phyloP scores from a whole-genome alignment of 805 yeast species.

The Jamesozyma spencerorum region DNA sequence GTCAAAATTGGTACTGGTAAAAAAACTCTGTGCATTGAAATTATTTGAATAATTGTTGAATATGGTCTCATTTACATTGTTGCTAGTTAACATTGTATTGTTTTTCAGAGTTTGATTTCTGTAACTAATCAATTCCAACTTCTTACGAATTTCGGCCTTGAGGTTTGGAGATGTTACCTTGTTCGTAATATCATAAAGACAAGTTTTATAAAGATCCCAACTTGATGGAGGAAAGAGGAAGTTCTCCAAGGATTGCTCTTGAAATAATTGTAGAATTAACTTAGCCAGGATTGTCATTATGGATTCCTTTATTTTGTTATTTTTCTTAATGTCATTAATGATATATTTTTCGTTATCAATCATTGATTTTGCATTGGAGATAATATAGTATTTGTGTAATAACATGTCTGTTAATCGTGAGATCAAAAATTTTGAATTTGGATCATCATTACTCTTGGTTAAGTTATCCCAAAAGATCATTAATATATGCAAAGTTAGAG shows the following conservation, averaged over 20 bases:
- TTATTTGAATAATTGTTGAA: no score
- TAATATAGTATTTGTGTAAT: slow-evolving; percentile 38
- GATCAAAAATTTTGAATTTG: slow-evolving; percentile 33
- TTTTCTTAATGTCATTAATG: slow-evolving; percentile 31
- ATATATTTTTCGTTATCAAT: slow-evolving; percentile 31
- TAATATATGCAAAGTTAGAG: slow-evolving; percentile 43
- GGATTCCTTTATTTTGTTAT: slow-evolving; percentile 25
- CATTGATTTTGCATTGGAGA: slow-evolving; percentile 30
- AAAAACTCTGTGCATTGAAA: slow-evolving; percentile 1
- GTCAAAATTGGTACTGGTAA: background rate
- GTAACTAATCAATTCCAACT: slow-evolving; percentile 51
- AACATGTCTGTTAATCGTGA: slow-evolving; percentile 58
- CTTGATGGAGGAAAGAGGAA: slow-evolving; percentile 51
- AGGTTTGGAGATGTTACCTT: slow-evolving; percentile 21
- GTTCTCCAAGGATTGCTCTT: slow-evolving; percentile 36
- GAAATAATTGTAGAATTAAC: slow-evolving; percentile 26
- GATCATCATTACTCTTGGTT: slow-evolving; percentile 21
- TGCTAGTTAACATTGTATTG: slow-evolving; percentile 26
- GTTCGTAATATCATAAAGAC: slow-evolving; percentile 33
- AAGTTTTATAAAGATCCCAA: slow-evolving; percentile 48
- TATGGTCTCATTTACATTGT: background rate
- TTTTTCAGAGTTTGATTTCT: slow-evolving; percentile 65
- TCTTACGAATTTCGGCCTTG: slow-evolving; percentile 30
- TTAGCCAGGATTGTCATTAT: slow-evolving; percentile 20
- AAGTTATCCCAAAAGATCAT: slow-evolving; percentile 67